Conservation (phyloP, 352 stramenopile species). For the Globisporangium apiculatum region DNA sequence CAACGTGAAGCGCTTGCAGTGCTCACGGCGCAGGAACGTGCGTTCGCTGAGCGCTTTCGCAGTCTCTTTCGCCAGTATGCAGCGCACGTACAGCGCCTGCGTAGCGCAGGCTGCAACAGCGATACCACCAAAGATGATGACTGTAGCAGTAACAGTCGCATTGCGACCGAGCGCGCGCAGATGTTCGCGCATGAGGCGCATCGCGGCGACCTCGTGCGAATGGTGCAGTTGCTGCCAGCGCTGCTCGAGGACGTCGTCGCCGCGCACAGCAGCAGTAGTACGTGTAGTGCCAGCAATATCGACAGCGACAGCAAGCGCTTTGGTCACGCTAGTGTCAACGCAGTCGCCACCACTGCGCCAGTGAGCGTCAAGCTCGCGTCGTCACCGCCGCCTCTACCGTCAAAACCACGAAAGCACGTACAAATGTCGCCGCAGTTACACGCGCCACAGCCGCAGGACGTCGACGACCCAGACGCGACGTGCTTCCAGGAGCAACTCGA, state of each 20-base stretch:
- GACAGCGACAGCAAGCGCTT: background rate
- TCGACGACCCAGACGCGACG: constrained; percentile 4
- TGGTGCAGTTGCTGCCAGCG: constrained; percentile 44
- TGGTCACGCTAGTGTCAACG: too few species aligned
- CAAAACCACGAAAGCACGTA: background rate
- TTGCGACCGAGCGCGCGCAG: background rate
- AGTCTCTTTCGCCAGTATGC: background rate
- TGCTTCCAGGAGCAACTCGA: constrained; percentile 29
- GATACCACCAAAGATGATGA: constrained; percentile 1
- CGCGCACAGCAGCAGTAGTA: background rate
- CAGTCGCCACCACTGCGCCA: too few species aligned
- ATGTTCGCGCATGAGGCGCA: constrained; percentile 12
- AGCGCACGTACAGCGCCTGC: background rate
- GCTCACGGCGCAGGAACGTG: background rate
- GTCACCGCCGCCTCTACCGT: background rate
- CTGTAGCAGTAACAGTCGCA: background rate
- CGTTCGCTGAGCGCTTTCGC: background rate
- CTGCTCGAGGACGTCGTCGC: constrained; percentile 41
- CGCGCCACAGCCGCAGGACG: background rate
- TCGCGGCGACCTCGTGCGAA: constrained; percentile 26
- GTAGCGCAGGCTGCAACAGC: background rate
- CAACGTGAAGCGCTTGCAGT: background rate
- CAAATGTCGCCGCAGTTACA: background rate
- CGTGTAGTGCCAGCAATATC: background rate
- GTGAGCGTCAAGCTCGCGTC: too few species aligned